Base-by-base conservation (phyloP, 129 eudicot genomes). In the Helichrysum umbraculigerum region DNA sequence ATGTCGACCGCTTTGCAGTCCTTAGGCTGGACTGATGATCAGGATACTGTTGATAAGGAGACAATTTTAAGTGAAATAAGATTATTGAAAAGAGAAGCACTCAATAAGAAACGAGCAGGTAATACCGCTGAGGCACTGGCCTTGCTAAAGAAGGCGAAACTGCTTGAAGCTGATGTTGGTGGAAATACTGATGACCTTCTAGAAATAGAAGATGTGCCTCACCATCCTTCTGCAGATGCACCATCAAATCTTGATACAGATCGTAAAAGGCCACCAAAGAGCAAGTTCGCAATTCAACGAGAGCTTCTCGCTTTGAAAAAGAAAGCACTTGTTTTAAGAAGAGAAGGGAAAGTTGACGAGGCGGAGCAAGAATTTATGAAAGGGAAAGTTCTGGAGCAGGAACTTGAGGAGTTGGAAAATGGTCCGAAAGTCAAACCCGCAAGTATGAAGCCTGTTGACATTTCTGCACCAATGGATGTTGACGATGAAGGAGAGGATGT, bases 21-120 rank as follows among this genome's bases (percentile, higher is more conserved):
- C 7, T 73, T 94, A 76, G 99, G 99, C 60, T 94, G 99, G 99
- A 84, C 80, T 22, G 97, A 88, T 61, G 98, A 90, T 9, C 66
- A 79, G 21, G 75, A 70, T 12, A 70, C 78, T 58, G 81, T 62
- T 76, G 84, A 86, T n/a, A 80, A 75, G 19, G 89, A 87, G 77
- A 66, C 74, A 54, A 57, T 79, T 10, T 54, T 32, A 73, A 78
- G 65, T 70, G 92, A 92, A 85, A 85, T 92, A 70, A 89, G 78
- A 50, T 82, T 90, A 39, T 83, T 92, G 57, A 92, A 92, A 81
- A 76, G 76, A 68, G 93, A 92, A 81, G 96, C 96, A 33, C 74
- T 92, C 14, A 70, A 32, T 72, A 78, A 87, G 75, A 89, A 92
- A 89, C 70, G 88, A 64, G 90, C 87, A 6, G 98, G 98, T 50